A percentile compares a stretch with the other conserved stretches of the same genome.
Conservation (phyloP, 1,284 basidiomycete species). For the Cutaneotrichosporon cutaneum region DNA sequence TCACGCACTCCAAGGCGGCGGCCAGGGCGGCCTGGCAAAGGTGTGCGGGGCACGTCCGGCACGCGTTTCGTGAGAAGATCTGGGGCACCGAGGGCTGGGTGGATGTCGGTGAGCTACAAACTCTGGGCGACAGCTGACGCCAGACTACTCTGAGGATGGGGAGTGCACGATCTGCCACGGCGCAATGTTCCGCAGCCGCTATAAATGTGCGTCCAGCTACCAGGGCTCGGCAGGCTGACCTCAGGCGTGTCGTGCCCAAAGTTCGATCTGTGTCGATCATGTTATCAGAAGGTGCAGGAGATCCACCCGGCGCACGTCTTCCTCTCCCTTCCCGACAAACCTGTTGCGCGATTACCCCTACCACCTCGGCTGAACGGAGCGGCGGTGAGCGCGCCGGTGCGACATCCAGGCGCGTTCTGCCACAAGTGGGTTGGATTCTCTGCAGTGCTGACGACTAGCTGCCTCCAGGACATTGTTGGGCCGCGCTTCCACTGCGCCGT, state of each 20-base stretch:
- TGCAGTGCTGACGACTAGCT: slow-evolving; percentile 57
- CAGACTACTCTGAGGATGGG: slow-evolving; percentile 61
- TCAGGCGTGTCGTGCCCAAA: slow-evolving; percentile 66
- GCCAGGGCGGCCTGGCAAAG: slow-evolving; percentile 40
- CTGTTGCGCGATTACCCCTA: slow-evolving; percentile 17
- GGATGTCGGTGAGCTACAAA: slow-evolving; percentile 67
- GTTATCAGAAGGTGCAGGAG: slow-evolving; percentile 67
- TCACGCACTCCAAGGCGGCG: slow-evolving; percentile 63
- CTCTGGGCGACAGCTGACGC: slow-evolving; percentile 7
- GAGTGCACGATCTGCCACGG: slow-evolving; percentile 76
- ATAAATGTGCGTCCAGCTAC: slow-evolving; percentile 63
- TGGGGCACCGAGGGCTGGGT: slow-evolving; percentile 80
- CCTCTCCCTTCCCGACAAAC: slow-evolving; percentile 66
- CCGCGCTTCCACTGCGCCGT: slow-evolving; percentile 86
- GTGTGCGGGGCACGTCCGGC: slow-evolving; percentile 61
- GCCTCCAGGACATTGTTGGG: slow-evolving; percentile 80
- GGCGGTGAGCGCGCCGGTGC: slow-evolving; percentile 20
- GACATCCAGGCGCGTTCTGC: slow-evolving; percentile 53
- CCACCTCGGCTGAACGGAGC: neutral
- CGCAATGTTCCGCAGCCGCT: slow-evolving; percentile 63
- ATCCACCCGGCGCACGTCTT: slow-evolving; percentile 85
- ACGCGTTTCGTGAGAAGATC: slow-evolving; percentile 78
- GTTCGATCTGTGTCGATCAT: slow-evolving; percentile 75
- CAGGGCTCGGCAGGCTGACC: slow-evolving; percentile 6
- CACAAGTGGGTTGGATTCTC: slow-evolving; percentile 61